Conservation (phyloP, 257 asterid species). For the Echites panduratus region DNA sequence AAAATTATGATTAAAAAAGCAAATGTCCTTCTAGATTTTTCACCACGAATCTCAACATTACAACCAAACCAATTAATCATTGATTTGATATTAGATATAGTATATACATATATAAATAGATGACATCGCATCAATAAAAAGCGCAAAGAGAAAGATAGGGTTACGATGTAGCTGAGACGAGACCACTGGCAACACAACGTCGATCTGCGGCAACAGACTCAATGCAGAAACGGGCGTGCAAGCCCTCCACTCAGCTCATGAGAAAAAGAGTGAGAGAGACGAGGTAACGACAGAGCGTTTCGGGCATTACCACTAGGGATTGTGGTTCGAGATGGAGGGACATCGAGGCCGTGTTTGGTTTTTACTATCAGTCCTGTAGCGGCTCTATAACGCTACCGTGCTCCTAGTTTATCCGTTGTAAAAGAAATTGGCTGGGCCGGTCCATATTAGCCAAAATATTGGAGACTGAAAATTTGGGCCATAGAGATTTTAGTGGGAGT, state of each 20-base stretch:
- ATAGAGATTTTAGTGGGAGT: too few relatives aligned
- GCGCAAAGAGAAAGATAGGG: not conserved
- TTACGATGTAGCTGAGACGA: conserved; percentile 1
- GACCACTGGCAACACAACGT: not conserved
- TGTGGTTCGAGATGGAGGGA: not conserved
- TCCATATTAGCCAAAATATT: not conserved
- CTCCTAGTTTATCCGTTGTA: not conserved
- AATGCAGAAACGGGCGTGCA: not conserved
- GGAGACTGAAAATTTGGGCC: too few relatives aligned
- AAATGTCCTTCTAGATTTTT: not conserved
- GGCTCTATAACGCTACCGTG: not conserved
- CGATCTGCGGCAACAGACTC: conserved; percentile 3
- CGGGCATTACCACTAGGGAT: not conserved
- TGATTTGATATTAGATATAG: not conserved
- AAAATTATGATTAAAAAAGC: not conserved
- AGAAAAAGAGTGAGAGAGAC: not conserved
- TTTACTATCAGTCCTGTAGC: not conserved
- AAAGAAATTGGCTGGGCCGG: not conserved
- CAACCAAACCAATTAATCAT: not conserved
- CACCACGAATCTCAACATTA: not conserved
- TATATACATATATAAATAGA: too few relatives aligned
- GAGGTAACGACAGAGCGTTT: not conserved
- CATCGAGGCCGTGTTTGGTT: not conserved
- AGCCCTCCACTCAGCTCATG: not conserved
- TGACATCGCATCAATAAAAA: not conserved